Evolutionary conservation across 192 early-diverging fungal species (phyloP), one percentile per base, ranked within the genome.

Genomic region (Backusella tuberculispora): DNA sequence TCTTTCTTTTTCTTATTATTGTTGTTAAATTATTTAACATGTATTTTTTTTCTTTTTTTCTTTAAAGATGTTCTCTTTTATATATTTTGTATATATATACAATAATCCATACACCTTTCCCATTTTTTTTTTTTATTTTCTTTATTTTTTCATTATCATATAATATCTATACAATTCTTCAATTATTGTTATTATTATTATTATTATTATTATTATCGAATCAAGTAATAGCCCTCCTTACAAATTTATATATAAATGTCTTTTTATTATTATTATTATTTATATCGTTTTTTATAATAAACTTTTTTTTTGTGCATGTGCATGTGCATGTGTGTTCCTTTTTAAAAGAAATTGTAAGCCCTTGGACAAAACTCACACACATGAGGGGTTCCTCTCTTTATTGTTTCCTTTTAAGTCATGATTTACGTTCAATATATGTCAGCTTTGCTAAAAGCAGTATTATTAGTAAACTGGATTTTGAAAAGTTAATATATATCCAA

Each of bases 51-150:
- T 14, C 7, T 38, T 8, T 67, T 21, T 38, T 40, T 41, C 19
- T 67, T 19, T 43, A 43, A 42, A 21, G 1, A 29, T 67, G 9
- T 41, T 43, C 19, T 38, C 26, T 63, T 34, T 21, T 21, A 7
- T 65, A 26, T 65, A 15, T 65, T 38, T 65, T 65, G 37, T 67
- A 67, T 67, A 67, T 67, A 67, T 67, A 67, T 41, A 67, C 21
- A n/a, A 67, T 67, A 67, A 67, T 41, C 40, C 10, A 42, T 42
- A 42, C 40, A 42, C 4, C 3, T 40, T 67, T 14, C 15, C 10
- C 21, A 29, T 34, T 63, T 10, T 19, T 29, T 26, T 8, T 29
- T 29, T 9, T 2, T 26, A 6, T 37, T 64, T 19, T 67, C 17
- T 21, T 42, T 66, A 66, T 42, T 66, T 19, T 8, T 14, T 8